A percentile compares a stretch with the other conserved stretches of the same genome.
These are phyloP conservation scores for Raffaelea ambrosiae DNA, from an alignment of 2,329 filamentous ascomycete genomes.

Conservation along the genomic window DNA sequence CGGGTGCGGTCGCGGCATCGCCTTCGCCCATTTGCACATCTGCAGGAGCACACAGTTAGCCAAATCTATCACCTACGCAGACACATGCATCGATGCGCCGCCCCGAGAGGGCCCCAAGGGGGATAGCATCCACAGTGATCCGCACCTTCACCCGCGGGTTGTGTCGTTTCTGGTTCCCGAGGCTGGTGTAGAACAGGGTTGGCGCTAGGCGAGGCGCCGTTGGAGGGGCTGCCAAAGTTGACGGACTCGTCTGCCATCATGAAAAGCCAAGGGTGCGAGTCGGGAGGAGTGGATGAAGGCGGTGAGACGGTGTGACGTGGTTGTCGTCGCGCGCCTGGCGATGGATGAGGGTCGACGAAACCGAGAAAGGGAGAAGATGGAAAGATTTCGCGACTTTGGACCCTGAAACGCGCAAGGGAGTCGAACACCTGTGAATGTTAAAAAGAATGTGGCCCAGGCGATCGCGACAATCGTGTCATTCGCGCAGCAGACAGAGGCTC, in stretches of 20 bases:
- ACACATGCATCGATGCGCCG: no score
- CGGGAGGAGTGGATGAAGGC: background rate
- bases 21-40: constrained; percentile 58
- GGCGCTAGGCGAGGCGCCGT: constrained; percentile 46
- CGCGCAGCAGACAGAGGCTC: background rate
- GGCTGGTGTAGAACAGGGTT: constrained; percentile 50
- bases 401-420: no score
- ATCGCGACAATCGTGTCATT: background rate
- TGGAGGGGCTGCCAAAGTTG: constrained; percentile 49
- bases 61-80: background rate
- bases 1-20: constrained; percentile 15
- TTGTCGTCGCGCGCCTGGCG: constrained; percentile 1
- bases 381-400: background rate
- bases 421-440: no score
- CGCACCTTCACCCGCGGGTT: constrained; percentile 37
- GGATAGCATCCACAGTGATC: no score
- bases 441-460: background rate
- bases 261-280: constrained; percentile 9
- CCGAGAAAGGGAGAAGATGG: background rate
- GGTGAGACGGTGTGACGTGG: constrained; percentile 8
- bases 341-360: background rate
- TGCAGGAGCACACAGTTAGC: constrained; percentile 17
- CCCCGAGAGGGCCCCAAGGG: no score
- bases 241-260: constrained; percentile 52
- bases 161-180: constrained; percentile 33